A percentile compares a stretch with the other conserved stretches of the same genome.
phyloP scores from a whole-genome alignment of 73 alveolate genomes.

The Paramecium caudatum region DNA sequence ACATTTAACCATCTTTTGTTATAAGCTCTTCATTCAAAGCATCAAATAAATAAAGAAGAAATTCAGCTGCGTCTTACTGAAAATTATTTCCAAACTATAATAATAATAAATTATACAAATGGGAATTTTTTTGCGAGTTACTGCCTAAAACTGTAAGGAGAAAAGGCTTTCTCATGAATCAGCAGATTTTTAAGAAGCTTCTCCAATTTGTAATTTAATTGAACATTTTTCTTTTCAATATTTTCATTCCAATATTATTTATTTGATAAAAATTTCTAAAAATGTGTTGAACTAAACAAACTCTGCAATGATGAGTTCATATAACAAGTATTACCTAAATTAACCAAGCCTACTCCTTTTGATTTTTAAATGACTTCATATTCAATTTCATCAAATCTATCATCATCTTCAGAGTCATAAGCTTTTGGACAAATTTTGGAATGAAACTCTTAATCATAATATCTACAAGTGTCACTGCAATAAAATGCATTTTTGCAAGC shows the following conservation, averaged over 20 bases:
- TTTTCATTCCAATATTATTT: conserved; percentile 45
- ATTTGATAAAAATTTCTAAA: background rate
- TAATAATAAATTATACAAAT: background rate
- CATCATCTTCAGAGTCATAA: conserved; percentile 73
- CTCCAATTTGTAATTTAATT: conserved; percentile 36
- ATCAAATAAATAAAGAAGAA: conserved; percentile 70
- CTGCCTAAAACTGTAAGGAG: conserved; percentile 56
- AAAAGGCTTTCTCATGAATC: background rate
- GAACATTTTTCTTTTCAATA: background rate
- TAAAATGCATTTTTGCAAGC: conserved; percentile 59
- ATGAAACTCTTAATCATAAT: conserved; percentile 73
- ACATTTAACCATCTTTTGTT: background rate
- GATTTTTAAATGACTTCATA: background rate
- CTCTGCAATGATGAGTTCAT: conserved; percentile 73
- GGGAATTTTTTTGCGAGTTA: conserved; percentile 48
- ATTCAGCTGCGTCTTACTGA: conserved; percentile 71
- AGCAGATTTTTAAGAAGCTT: background rate
- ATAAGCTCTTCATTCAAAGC: conserved; percentile 65
- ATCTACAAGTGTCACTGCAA: conserved; percentile 65
- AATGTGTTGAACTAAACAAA: conserved; percentile 46
- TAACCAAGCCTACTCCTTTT: conserved; percentile 59
- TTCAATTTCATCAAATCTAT: conserved; percentile 51
- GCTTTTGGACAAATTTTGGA: conserved; percentile 66
- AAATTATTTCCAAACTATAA: conserved; percentile 62
- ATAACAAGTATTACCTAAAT: conserved; percentile 76